Evolutionary conservation across 495 filamentous ascomycete genomes (phyloP).

Genomic region (Penicillium egyptiacum): DNA sequence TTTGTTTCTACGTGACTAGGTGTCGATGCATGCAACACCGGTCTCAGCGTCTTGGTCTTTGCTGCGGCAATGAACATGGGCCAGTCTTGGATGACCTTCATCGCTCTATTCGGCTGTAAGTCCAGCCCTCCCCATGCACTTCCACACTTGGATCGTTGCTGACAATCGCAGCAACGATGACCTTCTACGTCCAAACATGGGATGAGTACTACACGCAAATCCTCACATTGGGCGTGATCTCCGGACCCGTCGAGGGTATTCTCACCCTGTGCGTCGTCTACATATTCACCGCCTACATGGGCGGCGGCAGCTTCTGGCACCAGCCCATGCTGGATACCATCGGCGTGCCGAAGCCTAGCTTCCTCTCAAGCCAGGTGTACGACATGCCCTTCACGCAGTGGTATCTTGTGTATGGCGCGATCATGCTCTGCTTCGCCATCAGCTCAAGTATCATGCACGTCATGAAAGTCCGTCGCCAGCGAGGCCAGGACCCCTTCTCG

Average conservation of each 20-base stretch:
- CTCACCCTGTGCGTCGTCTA: conserved; percentile 81
- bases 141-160: conserved; percentile 6
- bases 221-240: conserved; percentile 86
- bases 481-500: conserved; percentile 63
- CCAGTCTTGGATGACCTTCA: conserved; percentile 84
- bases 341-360: conserved; percentile 61
- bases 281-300: conserved; percentile 77
- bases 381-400: conserved; percentile 82
- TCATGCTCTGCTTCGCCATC: conserved; percentile 84
- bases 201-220: conserved; percentile 98
- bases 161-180: conserved; percentile 62
- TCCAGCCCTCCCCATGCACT: not conserved
- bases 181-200: conserved; percentile 99
- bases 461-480: conserved; percentile 70
- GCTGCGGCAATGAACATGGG: conserved; percentile 88
- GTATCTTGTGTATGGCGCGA: conserved; percentile 87
- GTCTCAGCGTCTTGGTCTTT: conserved; percentile 90
- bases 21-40: conserved; percentile 94
- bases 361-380: conserved; percentile 69
- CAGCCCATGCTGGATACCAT: conserved; percentile 71
- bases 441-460: conserved; percentile 71
- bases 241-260: conserved; percentile 93
- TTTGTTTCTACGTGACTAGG: conserved; percentile 37
- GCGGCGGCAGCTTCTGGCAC: conserved; percentile 91
- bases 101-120: conserved; percentile 80